Evolutionary conservation across 306 rosid species (phyloP).

Genomic region (Acacia melanoxylon): DNA sequence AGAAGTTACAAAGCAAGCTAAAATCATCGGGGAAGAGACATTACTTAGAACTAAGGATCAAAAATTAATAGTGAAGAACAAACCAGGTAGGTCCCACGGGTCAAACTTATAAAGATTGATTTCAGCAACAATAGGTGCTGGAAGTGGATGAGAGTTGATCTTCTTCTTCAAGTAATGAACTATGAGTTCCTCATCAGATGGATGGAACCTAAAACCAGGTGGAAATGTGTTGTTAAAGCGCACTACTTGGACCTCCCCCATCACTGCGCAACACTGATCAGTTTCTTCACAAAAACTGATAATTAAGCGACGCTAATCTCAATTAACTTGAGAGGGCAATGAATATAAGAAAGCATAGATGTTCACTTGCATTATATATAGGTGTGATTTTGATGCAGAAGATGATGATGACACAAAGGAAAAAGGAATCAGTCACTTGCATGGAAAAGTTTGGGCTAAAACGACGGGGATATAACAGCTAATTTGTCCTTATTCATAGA

Average conservation of each 20-base stretch:
- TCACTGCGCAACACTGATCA: background rate
- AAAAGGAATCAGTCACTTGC: constrained; percentile 11
- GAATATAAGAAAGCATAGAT: background rate
- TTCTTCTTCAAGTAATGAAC: constrained; percentile 49
- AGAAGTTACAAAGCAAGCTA: background rate
- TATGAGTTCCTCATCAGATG: constrained; percentile 47
- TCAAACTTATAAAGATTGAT: constrained; percentile 49
- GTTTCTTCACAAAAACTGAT: background rate
- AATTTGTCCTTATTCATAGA: constrained; percentile 21
- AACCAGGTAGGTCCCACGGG: constrained; percentile 49
- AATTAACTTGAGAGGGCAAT: background rate
- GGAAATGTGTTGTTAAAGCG: constrained; percentile 17
- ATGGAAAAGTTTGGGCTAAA: constrained; percentile 13
- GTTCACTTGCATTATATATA: background rate
- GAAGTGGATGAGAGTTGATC: constrained; percentile 42
- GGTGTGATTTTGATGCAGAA: constrained; percentile 23
- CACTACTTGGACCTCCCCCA: constrained; percentile 19
- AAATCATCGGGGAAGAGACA: background rate
- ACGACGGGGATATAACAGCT: constrained; percentile 9
- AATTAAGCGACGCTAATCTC: constrained; percentile 6
- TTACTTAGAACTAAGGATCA: background rate
- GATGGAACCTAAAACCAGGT: constrained; percentile 49
- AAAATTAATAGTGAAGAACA: constrained; percentile 4
- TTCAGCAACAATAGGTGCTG: constrained; percentile 45
- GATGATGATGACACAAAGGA: background rate